Base-by-base conservation (phyloP, 2,329 filamentous ascomycete genomes). In the Coniochaeta sp. region DNA sequence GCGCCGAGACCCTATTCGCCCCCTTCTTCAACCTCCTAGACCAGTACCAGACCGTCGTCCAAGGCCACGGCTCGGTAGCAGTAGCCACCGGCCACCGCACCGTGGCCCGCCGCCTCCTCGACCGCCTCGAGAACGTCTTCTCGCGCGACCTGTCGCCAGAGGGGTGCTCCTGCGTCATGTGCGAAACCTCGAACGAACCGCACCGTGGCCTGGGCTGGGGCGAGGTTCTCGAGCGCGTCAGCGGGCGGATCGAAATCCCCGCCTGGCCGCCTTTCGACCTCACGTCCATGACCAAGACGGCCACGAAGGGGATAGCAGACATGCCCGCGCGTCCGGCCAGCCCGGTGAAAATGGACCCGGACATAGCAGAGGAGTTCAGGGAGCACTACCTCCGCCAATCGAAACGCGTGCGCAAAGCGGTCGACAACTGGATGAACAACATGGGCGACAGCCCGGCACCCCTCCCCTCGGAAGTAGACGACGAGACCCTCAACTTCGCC, bases 31-130 rank as follows among this genome's bases (percentile, higher is more conserved):
- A 83, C 56, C 77, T 96, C 2, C 76, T 99, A 20, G 87, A 95
- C 58, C 87, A 95, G 62, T 97, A 96, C 64, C 81, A 86, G 56
- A 79, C 81, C 3, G 91, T 99, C 4, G 77, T 97, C 56, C 74
- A 79, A 38, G 91, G 87, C 56, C 89, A 87, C 60, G 94, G 94
- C 3, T 97, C 92, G 0, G 74, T 99, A 5, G 94, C 94, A 2
- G 94, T 97, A 1, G 94, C 94, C 14, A 97, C 92, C 0, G 94
- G 94, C 6, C 96, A 97, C 67, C 84, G 89, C 51, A 96, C 92
- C 0, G 88, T 97, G n/a, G 94, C 94, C 3, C 84, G 94, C 5
- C 82, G 91, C 49, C 72, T 97, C 22, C 78, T 97, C 5, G 92
- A 99, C 68, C 83, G 94, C 32, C 76, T 99, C 4, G 92, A 96